Percentiles rank a stretch among this genome's conserved stretches.
Evolutionary conservation across 352 stramenopile genomes (phyloP).

Genomic region (Phytophthora sansomeana): DNA sequence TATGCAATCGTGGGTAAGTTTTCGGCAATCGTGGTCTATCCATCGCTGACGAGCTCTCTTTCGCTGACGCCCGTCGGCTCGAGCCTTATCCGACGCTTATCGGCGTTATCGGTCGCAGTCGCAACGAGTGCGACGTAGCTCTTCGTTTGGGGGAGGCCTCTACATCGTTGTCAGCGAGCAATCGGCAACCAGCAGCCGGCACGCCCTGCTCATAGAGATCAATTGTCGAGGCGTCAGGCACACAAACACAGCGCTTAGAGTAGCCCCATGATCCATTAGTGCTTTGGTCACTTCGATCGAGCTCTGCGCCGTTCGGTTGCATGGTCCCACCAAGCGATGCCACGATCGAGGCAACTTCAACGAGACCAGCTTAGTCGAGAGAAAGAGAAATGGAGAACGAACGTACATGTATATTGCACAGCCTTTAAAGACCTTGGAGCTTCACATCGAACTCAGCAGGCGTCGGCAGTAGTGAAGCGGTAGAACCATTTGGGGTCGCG

Average conservation of each 20-base stretch:
- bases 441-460: neutral
- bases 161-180: conserved; percentile 35
- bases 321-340: conserved; percentile 26
- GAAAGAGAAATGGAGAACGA: too few relatives aligned
- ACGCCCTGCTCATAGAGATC: neutral
- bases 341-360: conserved; percentile 11
- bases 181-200: neutral
- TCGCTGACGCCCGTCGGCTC: neutral
- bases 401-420: too few relatives aligned
- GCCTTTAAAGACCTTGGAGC: too few relatives aligned
- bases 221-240: conserved; percentile 10
- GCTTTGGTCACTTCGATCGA: neutral
- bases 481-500: conserved; percentile 75
- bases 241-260: neutral
- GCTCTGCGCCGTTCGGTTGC: neutral
- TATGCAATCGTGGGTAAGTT: conserved; percentile 23
- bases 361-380: too few relatives aligned
- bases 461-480: conserved; percentile 51
- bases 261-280: neutral
- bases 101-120: neutral
- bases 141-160: conserved; percentile 2
- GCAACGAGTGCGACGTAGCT: conserved; percentile 1
- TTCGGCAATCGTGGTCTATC: conserved; percentile 30
- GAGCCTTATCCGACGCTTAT: too few relatives aligned
- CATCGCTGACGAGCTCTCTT: neutral